Percentiles rank a stretch among this genome's conserved stretches.
Evolutionary conservation across 2,329 filamentous ascomycete species (phyloP).

Genomic region (Aspergillus sp.): DNA sequence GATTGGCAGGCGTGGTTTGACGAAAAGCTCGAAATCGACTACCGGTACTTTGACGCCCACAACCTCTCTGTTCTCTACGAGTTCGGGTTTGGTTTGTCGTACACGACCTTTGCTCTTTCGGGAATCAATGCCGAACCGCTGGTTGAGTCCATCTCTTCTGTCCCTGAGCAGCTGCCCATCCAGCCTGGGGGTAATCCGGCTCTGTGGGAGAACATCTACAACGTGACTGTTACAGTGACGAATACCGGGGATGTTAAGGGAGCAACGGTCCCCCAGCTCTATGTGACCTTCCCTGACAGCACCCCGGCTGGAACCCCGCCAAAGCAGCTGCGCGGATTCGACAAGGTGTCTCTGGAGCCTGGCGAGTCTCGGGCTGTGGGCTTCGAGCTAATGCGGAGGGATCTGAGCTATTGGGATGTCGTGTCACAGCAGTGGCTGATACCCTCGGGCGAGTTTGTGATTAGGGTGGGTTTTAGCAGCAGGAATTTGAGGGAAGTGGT

Average conservation of each 20-base stretch:
- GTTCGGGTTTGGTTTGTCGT: constrained; percentile 65
- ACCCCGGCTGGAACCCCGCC: constrained; percentile 36
- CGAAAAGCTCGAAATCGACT: constrained; percentile 21
- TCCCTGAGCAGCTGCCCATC: not conserved
- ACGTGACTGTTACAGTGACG: constrained; percentile 59
- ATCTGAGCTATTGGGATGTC: constrained; percentile 65
- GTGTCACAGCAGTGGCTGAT: constrained; percentile 56
- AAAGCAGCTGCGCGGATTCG: constrained; percentile 61
- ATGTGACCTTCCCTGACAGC: constrained; percentile 21
- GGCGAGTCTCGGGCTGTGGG: constrained; percentile 49
- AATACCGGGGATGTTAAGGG: constrained; percentile 67
- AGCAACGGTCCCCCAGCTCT: constrained; percentile 67
- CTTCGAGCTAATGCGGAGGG: constrained; percentile 56
- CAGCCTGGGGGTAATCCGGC: constrained; percentile 45
- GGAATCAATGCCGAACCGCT: constrained; percentile 62
- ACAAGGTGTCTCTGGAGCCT: constrained; percentile 53
- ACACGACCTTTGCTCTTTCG: constrained; percentile 66
- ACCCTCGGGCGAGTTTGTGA: not conserved
- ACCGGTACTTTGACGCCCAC: constrained; percentile 23
- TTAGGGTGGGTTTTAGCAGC: constrained; percentile 1
- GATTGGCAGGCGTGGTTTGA: not conserved
- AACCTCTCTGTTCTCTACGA: constrained; percentile 19
- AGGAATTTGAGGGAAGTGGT: constrained; percentile 1
- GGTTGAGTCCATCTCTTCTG: constrained; percentile 54
- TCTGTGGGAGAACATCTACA: constrained; percentile 14